Evolutionary conservation across 2,329 filamentous ascomycete species (phyloP), one percentile per base, ranked within the genome.

Genomic region (Pseudogymnoascus sp.): DNA sequence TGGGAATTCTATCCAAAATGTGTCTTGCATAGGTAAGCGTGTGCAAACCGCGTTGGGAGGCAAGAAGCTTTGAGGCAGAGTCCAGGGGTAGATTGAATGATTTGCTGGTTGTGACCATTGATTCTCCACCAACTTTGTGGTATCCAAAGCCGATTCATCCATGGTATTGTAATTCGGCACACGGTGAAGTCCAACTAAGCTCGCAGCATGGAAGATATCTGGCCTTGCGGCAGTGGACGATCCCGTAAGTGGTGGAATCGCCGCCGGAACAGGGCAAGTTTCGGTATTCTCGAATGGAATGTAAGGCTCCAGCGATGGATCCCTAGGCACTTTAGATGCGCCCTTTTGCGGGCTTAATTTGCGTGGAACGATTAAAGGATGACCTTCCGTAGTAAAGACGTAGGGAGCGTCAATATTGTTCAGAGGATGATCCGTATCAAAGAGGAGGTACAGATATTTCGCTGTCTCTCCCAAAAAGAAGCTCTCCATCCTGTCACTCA

Each of bases 381-480:
- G 94, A 0, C 93, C 94, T 75, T 99, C 94, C 0, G 94, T 99
- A 0, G 90, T 94, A 72, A 99, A 97, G 11, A 99, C 93, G 72
- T 88, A 95, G 0, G 92, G 85, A 0, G 87, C 86, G 73, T 97
- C 94, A 39, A 95, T 77, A 17, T 84, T 86, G 74, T 97, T 97
- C 41, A 99, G 77, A 0, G 92, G 91, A 74, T 97, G 94, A 11
- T 86, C 81, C 4, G 86, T 82, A 66, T 96, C 90, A 73, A 95
- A 97, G 2, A 97, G 83, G 61, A 99, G 78, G 72, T 95, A 97
- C 65, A 99, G 79, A 73, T 99, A 99, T 74, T 97, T 97, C 47
- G 91, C 87, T 1, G 94, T 99, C 75, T 99, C 94, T 11, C 94
- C 93, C 0, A 99, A 81, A 70, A 97, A 97, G 79, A 97, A 99